These are phyloP conservation scores for Rhizopogon salebrosus DNA, from an alignment of 768 basidiomycete genomes.

Conservation along the genomic window DNA sequence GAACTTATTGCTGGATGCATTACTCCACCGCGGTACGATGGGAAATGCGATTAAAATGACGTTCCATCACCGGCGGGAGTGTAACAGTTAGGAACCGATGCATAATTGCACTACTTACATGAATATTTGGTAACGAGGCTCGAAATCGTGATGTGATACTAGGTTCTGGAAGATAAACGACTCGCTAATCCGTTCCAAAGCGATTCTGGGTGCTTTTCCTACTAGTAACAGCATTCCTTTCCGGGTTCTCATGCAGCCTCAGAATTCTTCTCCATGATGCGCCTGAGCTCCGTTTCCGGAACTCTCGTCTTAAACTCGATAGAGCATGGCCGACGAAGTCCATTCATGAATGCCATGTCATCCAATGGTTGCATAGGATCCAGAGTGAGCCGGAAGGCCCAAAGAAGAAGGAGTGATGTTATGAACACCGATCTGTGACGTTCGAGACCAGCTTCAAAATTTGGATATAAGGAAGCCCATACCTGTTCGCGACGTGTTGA, in stretches of 20 bases:
- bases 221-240: too few species aligned
- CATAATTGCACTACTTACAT: too few species aligned
- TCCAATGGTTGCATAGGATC: neutral
- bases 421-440: neutral
- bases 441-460: neutral
- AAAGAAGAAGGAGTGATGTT: neutral
- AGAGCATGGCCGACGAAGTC: neutral
- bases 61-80: too few species aligned
- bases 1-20: too few species aligned
- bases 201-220: too few species aligned
- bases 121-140: too few species aligned
- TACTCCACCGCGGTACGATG: too few species aligned
- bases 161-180: too few species aligned
- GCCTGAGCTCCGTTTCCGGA: neutral
- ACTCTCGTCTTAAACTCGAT: neutral
- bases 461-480: neutral
- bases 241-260: neutral
- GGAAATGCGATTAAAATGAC: too few species aligned
- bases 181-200: too few species aligned
- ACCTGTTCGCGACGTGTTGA: slow-evolving; percentile 37
- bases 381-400: neutral
- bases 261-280: neutral
- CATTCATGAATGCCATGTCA: neutral
- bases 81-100: too few species aligned
- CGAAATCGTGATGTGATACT: too few species aligned